Evolutionary conservation across 306 rosid genomes (phyloP), one percentile per base, ranked within the genome.

Genomic region (Echinosophora koreensis): DNA sequence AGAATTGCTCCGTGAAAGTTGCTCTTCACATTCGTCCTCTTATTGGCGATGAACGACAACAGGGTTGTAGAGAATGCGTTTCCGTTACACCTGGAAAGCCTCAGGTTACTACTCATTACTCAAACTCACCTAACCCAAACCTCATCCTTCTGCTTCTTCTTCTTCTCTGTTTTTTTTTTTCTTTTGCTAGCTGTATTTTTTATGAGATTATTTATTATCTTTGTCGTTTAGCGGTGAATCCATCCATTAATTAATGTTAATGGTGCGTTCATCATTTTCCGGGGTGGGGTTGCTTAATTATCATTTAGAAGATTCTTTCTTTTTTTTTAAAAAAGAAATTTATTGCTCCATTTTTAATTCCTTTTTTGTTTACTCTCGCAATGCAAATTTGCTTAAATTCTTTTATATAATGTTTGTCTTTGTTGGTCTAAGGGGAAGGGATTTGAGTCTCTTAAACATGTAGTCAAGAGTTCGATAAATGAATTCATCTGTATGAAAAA

Each of bases 21-120:
- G 94, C 94, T 58, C 86, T 92, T 80, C 97, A 92, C 69, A 81
- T 89, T 81, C 92, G 97, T 7, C 97, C 97, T 0, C 97, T 92
- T 80, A 88, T 92, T 71, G 80, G 87, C 9, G 93, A 92, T 69
- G 97, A 92, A 74, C 86, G 89, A 61, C 86, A 76, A 47, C 94
- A 89, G 69, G 94, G 93, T 46, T 89, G 94, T 80, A 78, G 73
- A 69, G 88, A 92, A 77, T 92, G 97, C 22, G 94, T 92, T 71
- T 47, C 83, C 52, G 89, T 92, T 46, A 70, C 84, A 5, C 80
- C 77, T 6, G 80, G 83, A 67, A 89, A 89, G 73, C 91, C 92
- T 16, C 97, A 89, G 95, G 95, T 88, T 2, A 76, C 78, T 22
- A 14, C 22, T 32, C 22, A n/a, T 35, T 8, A 58, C 38, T 78